Base-by-base conservation (phyloP, 2,329 filamentous ascomycete species). In the Microthyrium microscopicum region DNA sequence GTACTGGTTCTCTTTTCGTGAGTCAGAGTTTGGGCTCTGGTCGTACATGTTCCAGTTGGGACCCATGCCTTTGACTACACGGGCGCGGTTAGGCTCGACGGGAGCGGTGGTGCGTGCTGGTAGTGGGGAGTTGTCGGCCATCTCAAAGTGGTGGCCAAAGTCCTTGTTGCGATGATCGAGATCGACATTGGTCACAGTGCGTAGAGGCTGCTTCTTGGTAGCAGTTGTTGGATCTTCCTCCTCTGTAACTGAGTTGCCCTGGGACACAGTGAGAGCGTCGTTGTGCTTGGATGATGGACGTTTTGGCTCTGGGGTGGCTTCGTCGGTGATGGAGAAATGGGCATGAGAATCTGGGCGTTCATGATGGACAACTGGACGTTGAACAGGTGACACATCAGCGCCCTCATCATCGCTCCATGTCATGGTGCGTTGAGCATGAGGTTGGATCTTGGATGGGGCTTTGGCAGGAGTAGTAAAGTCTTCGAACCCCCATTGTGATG, bases 401-500 rank as follows among this genome's bases (percentile, higher is more conserved):
- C 60, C 58, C 50, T 77, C 69, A 39, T 84, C 76, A 30, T 77
- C 73, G 44, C 76, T 77, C 72, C 81, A 91, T 39, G 64, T 68
- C 50, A 75, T 73, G 52, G 89, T 77, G 35, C 80, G 77, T 39
- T 75, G 67, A 40, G 89, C 74, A 48, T 83, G 71, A 25, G 66
- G 60, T 39, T 74, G 68, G 34, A 68, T 52, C 53, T 77, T 79
- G 29, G 64, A 58, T 4, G 68, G 64, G 30, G 70, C 62, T 63
- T 92, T 93, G 42, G 77, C 68, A 0, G 87, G 87, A 1, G 85
- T 93, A 12, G 62, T 61, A 46, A 92, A 92, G 56, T 93, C 84
- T 40, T 82, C 72, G 54, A 95, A 95, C 31, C 73, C 73, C 84
- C 87, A 94, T 40, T 81, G 76, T 41, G 73, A 73, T 38, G 66